Evolutionary conservation across 257 asterid genomes (phyloP).

Genomic region (Primulina eburnea): DNA sequence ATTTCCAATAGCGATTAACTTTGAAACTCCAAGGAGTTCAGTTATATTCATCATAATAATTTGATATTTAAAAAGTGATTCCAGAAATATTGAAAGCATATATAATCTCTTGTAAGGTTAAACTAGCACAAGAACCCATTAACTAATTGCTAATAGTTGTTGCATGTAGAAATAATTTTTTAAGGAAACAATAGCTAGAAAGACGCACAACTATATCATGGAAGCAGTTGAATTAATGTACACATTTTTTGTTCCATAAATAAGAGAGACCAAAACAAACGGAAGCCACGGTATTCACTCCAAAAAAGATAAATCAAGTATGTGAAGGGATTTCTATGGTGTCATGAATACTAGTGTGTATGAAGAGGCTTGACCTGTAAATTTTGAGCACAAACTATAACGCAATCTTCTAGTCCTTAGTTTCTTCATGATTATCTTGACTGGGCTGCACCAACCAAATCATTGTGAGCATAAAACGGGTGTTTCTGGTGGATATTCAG

Average conservation of each 20-base stretch:
- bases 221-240: background rate
- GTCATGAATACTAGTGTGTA: background rate
- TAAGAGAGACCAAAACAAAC: slow-evolving; percentile 13
- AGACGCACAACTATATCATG: background rate
- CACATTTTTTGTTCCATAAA: background rate
- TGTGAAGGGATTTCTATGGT: too few species aligned
- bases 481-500: background rate
- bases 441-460: slow-evolving; percentile 32
- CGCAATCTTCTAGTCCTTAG: slow-evolving; percentile 19
- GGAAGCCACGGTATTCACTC: slow-evolving; percentile 5
- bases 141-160: background rate
- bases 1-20: too few species aligned
- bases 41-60: too few species aligned
- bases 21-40: too few species aligned
- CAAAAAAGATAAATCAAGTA: too few species aligned
- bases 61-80: too few species aligned
- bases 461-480: slow-evolving; percentile 2
- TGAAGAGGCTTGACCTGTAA: background rate
- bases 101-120: background rate
- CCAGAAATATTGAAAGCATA: too few species aligned
- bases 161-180: slow-evolving; percentile 8
- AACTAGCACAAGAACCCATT: background rate
- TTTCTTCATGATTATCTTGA: slow-evolving; percentile 30
- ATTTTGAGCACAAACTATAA: background rate
- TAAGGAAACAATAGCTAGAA: background rate